Percentiles rank a stretch among this genome's conserved stretches.
phyloP scores from a whole-genome alignment of 306 rosid genomes.

The Corylus americana region DNA sequence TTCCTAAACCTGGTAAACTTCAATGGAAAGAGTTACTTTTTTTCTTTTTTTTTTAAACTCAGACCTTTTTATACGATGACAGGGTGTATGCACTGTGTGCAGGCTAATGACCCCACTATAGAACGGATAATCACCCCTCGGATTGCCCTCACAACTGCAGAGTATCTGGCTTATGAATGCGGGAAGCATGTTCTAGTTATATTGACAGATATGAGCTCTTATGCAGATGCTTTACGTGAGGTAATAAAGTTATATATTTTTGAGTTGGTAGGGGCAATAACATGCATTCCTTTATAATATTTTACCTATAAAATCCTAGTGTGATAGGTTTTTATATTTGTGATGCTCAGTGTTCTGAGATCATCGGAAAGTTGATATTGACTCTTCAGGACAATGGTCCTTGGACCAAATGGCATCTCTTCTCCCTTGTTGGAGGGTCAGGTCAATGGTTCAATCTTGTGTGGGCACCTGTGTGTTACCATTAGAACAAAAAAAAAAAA shows the following conservation, averaged over 20 bases:
- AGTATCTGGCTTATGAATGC: slow-evolving; percentile 96
- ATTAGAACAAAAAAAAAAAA: too few species aligned
- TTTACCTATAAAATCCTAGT: not conserved
- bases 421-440: too few species aligned
- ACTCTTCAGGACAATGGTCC: too few species aligned
- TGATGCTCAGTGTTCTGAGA: too few species aligned
- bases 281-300: too few species aligned
- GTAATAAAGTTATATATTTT: slow-evolving; percentile 40
- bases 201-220: slow-evolving; percentile 99
- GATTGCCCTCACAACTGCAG: slow-evolving; percentile 99
- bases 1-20: slow-evolving; percentile 85
- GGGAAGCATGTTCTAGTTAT: slow-evolving; percentile 99
- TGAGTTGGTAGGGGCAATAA: not conserved
- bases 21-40: too few species aligned
- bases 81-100: slow-evolving; percentile 1
- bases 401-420: too few species aligned
- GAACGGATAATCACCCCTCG: slow-evolving; percentile 99
- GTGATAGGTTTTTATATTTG: not conserved
- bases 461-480: too few species aligned
- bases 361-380: too few species aligned
- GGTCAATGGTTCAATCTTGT: too few species aligned
- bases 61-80: too few species aligned
- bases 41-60: slow-evolving; percentile 6
- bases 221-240: slow-evolving; percentile 99
- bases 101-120: slow-evolving; percentile 99